A percentile compares a stretch with the other conserved stretches of the same genome.
Evolutionary conservation across 2,329 filamentous ascomycete species (phyloP).

Genomic region (Calonectria naviculata): DNA sequence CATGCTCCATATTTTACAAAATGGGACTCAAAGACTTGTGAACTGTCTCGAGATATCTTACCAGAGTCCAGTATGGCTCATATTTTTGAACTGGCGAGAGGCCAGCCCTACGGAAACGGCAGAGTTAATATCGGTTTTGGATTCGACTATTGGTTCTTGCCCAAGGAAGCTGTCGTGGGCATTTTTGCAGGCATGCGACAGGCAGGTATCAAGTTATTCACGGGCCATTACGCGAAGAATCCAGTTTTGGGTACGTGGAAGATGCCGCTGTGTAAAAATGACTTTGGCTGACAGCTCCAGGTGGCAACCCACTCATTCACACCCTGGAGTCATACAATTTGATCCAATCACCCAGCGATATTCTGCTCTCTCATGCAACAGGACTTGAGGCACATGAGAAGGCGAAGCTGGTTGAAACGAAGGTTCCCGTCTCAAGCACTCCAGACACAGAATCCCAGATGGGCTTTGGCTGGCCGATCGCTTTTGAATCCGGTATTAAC

Average conservation of each 20-base stretch:
- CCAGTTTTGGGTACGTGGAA: neutral
- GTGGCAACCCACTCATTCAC: constrained; percentile 6
- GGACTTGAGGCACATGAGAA: neutral
- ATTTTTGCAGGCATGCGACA: neutral
- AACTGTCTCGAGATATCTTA: neutral
- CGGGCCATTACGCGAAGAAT: neutral
- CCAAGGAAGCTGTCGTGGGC: neutral
- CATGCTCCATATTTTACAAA: constrained; percentile 3
- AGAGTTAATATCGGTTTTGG: neutral
- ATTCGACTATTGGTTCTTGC: constrained; percentile 9
- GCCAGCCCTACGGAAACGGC: neutral
- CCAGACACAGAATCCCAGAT: constrained; percentile 14
- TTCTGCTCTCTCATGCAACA: constrained; percentile 15
- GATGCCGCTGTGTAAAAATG: accelerated
- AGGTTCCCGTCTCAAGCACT: constrained; percentile 12
- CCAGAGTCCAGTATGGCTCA: constrained; percentile 5
- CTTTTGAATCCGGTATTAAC: constrained; percentile 7
- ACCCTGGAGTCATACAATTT: constrained; percentile 5
- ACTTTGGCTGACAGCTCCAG: neutral
- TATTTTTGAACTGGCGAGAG: neutral
- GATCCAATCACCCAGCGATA: constrained; percentile 18
- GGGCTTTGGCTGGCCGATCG: constrained; percentile 20
- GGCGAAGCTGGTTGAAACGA: neutral
- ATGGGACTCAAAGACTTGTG: constrained; percentile 2
- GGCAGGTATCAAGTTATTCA: constrained; percentile 1